phyloP scores from a whole-genome alignment of 2,329 filamentous ascomycete species.

The Clonostachys rhizophaga region DNA sequence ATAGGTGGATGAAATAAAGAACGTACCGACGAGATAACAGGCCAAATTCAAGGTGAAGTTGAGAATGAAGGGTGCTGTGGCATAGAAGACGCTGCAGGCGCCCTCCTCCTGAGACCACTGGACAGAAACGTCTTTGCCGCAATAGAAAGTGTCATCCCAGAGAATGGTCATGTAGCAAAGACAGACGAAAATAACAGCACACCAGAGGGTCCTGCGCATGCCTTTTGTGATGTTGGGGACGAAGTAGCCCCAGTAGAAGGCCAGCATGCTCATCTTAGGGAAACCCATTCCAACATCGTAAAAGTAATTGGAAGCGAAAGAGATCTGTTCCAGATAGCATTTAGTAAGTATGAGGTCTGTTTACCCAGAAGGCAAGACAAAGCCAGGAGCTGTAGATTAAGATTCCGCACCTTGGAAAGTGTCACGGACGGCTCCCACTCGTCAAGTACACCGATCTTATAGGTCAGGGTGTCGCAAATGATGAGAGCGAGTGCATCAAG shows the following conservation, averaged over 20 bases:
- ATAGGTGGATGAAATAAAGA: fast-evolving
- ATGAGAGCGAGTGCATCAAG: conserved; percentile 21
- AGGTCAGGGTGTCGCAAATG: conserved; percentile 26
- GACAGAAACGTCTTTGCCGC: conserved; percentile 21
- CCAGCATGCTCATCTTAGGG: conserved; percentile 26
- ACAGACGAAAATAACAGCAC: conserved; percentile 21
- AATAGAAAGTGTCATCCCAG: conserved; percentile 26
- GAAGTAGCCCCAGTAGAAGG: conserved; percentile 28
- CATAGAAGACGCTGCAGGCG: conserved; percentile 26
- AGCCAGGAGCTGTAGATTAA: neutral
- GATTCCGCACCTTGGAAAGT: conserved; percentile 18
- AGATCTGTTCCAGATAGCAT: conserved; percentile 12
- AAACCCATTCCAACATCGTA: conserved; percentile 28
- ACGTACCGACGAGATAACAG: conserved; percentile 21
- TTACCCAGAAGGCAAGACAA: no score
- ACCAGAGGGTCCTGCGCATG: conserved; percentile 20
- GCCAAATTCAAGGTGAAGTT: conserved; percentile 25
- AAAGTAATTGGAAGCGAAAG: conserved; percentile 27
- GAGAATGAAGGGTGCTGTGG: conserved; percentile 22
- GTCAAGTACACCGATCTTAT: conserved; percentile 20
- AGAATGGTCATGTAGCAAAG: conserved; percentile 20
- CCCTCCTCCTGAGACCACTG: conserved; percentile 27
- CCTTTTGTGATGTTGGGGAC: conserved; percentile 10
- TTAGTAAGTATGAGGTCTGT: neutral
- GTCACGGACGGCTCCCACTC: conserved; percentile 16